Conservation (phyloP, 148 eudicot species). For the Drosera capensis region DNA sequence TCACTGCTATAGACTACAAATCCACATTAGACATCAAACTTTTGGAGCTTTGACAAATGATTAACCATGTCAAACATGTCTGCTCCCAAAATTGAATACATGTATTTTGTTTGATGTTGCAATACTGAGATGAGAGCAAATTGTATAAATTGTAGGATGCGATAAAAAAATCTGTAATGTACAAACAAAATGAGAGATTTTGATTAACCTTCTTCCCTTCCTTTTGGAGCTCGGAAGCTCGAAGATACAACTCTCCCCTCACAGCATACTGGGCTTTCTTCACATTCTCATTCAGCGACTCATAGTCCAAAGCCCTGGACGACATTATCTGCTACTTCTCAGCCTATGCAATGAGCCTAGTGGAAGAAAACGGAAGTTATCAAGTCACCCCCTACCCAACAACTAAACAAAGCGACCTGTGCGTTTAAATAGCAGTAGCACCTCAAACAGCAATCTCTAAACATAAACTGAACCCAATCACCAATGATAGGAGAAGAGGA, state of each 20-base stretch:
- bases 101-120: too few relatives aligned
- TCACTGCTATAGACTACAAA: background rate
- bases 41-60: too few relatives aligned
- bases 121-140: background rate
- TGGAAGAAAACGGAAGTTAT: background rate
- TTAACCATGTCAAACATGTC: too few relatives aligned
- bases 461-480: too few relatives aligned
- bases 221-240: conserved; percentile 96
- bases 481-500: too few relatives aligned
- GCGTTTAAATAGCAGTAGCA: background rate
- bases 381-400: background rate
- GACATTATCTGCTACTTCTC: conserved; percentile 31
- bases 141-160: background rate
- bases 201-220: conserved; percentile 86
- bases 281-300: conserved; percentile 77
- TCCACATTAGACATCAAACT: too few relatives aligned
- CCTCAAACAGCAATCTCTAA: background rate
- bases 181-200: background rate
- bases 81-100: too few relatives aligned
- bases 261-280: conserved; percentile 97
- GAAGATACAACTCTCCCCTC: conserved; percentile 96
- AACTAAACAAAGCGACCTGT: background rate
- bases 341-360: background rate
- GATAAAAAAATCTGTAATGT: background rate
- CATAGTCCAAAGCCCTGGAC: conserved; percentile 66